Percentiles rank a stretch among this genome's conserved stretches.
Conservation (phyloP, 306 rosid species). For the Cucurbita moschata region DNA sequence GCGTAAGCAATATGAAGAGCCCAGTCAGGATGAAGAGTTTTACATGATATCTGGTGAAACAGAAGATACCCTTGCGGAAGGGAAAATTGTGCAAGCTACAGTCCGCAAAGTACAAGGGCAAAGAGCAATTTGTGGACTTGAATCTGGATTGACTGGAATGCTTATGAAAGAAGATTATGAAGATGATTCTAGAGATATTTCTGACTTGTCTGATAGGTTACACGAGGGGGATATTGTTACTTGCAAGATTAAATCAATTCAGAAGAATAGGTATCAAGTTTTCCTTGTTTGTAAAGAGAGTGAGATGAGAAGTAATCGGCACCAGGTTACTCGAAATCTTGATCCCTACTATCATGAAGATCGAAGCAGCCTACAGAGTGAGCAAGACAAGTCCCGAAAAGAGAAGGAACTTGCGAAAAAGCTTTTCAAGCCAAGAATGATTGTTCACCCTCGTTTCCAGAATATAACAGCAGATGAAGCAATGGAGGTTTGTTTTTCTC, state of each 20-base stretch:
- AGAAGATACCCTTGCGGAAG: conserved; percentile 86
- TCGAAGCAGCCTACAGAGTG: conserved; percentile 57
- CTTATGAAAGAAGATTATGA: conserved; percentile 83
- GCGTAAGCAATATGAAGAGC: conserved; percentile 96
- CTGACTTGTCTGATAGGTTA: conserved; percentile 77
- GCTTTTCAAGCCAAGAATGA: conserved; percentile 95
- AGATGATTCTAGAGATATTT: conserved; percentile 78
- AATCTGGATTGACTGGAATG: conserved; percentile 96
- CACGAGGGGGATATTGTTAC: conserved; percentile 79
- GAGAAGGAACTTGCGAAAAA: conserved; percentile 85
- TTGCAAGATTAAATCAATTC: conserved; percentile 92
- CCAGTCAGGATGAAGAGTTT: conserved; percentile 88
- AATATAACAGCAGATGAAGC: conserved; percentile 94
- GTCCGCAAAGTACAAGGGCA: conserved; percentile 73
- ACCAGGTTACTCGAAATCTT: conserved; percentile 30
- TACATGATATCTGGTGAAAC: conserved; percentile 96
- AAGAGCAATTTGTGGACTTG: conserved; percentile 79
- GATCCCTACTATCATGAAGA: conserved; percentile 84
- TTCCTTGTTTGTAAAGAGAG: conserved; percentile 79
- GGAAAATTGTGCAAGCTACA: conserved; percentile 83
- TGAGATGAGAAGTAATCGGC: conserved; percentile 78
- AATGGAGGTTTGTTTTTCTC: conserved; percentile 54
- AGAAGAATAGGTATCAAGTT: conserved; percentile 84
- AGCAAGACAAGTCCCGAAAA: conserved; percentile 77
- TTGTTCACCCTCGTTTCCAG: conserved; percentile 96